A percentile compares a stretch with the other conserved stretches of the same genome.
Evolutionary conservation across 805 yeast species (phyloP).

Genomic region (Priceomyces melissophilus): DNA sequence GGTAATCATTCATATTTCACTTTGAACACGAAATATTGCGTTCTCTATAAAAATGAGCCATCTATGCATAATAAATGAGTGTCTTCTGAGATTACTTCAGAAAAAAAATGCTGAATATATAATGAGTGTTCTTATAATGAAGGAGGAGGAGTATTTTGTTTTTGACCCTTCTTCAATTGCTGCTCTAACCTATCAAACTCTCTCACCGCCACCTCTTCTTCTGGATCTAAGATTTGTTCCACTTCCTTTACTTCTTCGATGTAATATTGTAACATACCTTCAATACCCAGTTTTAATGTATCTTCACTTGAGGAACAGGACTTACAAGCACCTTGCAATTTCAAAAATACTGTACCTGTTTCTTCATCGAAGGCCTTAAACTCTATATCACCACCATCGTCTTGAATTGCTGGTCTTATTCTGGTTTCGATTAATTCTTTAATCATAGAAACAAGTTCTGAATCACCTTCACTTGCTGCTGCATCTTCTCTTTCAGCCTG

Average conservation of each 20-base stretch:
- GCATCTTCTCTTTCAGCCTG: constrained; percentile 39
- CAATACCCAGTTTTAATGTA: constrained; percentile 92
- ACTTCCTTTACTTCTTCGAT: constrained; percentile 93
- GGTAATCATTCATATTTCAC: neutral
- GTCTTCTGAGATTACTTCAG: neutral
- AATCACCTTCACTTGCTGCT: constrained; percentile 48
- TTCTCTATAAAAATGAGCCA: no score
- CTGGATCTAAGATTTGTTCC: constrained; percentile 74
- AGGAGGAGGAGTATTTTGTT: constrained; percentile 20
- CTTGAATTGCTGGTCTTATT: constrained; percentile 81
- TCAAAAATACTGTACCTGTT: constrained; percentile 82
- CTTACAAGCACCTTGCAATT: constrained; percentile 93
- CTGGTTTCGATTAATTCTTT: constrained; percentile 91
- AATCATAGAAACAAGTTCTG: constrained; percentile 81
- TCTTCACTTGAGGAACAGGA: constrained; percentile 88
- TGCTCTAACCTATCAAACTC: constrained; percentile 85
- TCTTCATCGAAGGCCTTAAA: constrained; percentile 82
- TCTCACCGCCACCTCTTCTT: constrained; percentile 71
- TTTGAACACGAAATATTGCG: no score
- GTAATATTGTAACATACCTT: constrained; percentile 94
- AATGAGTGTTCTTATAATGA: constrained; percentile 5
- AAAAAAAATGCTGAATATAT: constrained; percentile 1
- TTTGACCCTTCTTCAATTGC: constrained; percentile 20
- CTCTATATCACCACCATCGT: constrained; percentile 86
- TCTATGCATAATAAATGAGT: neutral